Base-by-base conservation (phyloP, 306 rosid genomes). In the Quercus gilva region DNA sequence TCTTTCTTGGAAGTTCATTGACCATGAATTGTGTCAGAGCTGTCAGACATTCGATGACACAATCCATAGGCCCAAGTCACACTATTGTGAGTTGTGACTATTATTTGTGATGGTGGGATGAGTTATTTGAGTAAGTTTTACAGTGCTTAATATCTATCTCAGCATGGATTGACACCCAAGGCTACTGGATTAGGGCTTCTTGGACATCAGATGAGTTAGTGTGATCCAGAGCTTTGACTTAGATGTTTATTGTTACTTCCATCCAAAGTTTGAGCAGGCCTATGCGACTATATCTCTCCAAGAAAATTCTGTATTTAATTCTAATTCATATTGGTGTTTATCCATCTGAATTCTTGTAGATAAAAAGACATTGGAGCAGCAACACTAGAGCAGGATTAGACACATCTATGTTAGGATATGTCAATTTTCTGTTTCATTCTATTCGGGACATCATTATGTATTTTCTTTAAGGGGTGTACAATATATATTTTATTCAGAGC, bases 151-250 rank as follows among this genome's bases (percentile, higher is more conserved):
- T 45, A 45, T 45, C 53, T 45, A 1, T 45, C 53, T 12, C 53
- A 45, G 14, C 53, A 74, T 56, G 97, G 90, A 73, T 79, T 92
- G 90, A 92, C 88, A 26, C 97, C 97, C 17, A 80, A 84, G 78
- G 91, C 97, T 35, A 69, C 84, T 60, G 90, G 91, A 67, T 83
- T 92, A 78, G 90, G 91, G 82, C 88, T 91, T 86, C 49, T 94
- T 29, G 89, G 87, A 37, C 7, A 73, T 88, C 85, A 63, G 82
- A 71, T 90, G 88, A 88, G 72, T 41, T 33, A 7, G 11, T 33
- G 57, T n/a, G 26, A 11, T 33, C 72, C 60, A 21, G 59, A 60
- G 61, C 20, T 43, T 53, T 60, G 69, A 56, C 28, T 25, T 13
- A 2, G 8, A 28, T 15, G 56, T 56, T 69, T 51, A 25, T 23